Conservation (phyloP, 768 basidiomycete species). For the Xanthoconium purpureum region DNA sequence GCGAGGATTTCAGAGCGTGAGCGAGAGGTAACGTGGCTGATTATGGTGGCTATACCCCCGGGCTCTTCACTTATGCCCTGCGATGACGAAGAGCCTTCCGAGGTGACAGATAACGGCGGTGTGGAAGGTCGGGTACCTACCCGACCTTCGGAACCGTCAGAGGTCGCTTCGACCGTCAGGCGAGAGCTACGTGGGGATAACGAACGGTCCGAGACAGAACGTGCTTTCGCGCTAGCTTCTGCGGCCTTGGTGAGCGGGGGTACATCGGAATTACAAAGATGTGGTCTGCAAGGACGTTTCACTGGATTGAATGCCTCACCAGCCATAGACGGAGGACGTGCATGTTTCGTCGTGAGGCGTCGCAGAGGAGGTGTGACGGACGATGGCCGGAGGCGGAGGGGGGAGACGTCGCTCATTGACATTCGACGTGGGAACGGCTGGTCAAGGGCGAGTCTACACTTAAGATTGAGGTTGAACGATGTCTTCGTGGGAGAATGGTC, state of each 20-base stretch:
- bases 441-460: conserved; percentile 29
- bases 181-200: conserved; percentile 23
- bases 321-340: conserved; percentile 26
- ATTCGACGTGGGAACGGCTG: conserved; percentile 33
- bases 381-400: conserved; percentile 34
- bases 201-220: conserved; percentile 17
- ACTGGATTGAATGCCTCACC: conserved; percentile 28
- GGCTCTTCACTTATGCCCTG: conserved; percentile 17
- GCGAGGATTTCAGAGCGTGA: conserved; percentile 38
- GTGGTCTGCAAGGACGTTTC: conserved; percentile 28
- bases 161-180: conserved; percentile 16
- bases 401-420: conserved; percentile 35
- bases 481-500: conserved; percentile 33
- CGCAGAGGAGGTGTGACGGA: conserved; percentile 26
- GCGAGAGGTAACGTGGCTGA: conserved; percentile 32
- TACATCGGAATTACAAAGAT: conserved; percentile 17
- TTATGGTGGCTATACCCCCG: conserved; percentile 38
- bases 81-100: conserved; percentile 24
- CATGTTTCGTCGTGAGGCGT: conserved; percentile 25
- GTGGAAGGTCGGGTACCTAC: conserved; percentile 28
- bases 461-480: conserved; percentile 32
- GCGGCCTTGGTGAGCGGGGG: conserved; percentile 14
- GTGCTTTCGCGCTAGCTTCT: conserved; percentile 17
- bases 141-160: conserved; percentile 23
- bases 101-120: conserved; percentile 29